A percentile compares a stretch with the other conserved stretches of the same genome.
Conservation (phyloP, 331 rosid species). For the Saraca asoca region DNA sequence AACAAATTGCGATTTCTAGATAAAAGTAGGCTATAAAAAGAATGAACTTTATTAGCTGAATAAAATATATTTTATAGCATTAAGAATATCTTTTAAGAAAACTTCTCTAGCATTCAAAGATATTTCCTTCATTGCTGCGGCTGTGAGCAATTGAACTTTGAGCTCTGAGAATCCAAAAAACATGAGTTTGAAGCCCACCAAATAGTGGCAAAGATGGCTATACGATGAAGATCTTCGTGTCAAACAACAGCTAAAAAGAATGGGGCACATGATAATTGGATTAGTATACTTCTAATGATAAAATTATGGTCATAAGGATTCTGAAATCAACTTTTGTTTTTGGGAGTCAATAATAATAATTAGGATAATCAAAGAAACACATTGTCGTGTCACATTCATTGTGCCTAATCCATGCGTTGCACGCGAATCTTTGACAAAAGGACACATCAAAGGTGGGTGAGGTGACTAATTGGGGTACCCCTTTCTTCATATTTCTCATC, state of each 20-base stretch:
- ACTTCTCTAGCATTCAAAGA: neutral
- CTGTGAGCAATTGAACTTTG: constrained; percentile 14
- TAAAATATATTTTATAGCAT: too few relatives aligned
- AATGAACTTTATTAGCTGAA: too few relatives aligned
- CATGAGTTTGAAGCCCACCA: constrained; percentile 39
- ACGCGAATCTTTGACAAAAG: constrained; percentile 62
- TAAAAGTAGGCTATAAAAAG: too few relatives aligned
- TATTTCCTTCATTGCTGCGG: constrained; percentile 13
- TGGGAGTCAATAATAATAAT: constrained; percentile 40
- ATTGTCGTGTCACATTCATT: constrained; percentile 53
- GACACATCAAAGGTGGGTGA: constrained; percentile 37
- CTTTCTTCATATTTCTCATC: constrained; percentile 34
- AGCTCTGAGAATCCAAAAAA: constrained; percentile 34
- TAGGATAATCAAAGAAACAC: constrained; percentile 46
- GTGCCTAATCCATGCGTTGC: constrained; percentile 51
- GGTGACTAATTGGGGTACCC: constrained; percentile 38
- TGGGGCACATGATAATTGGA: constrained; percentile 49
- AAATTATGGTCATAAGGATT: constrained; percentile 38
- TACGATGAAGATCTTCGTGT: constrained; percentile 17
- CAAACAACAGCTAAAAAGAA: constrained; percentile 31
- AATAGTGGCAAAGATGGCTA: constrained; percentile 32
- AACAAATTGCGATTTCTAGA: too few relatives aligned
- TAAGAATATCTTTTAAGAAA: neutral
- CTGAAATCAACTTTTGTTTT: constrained; percentile 31
- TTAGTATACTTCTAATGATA: constrained; percentile 38